Base-by-base conservation (phyloP, 345 rosid species). In the Litchi chinensis region DNA sequence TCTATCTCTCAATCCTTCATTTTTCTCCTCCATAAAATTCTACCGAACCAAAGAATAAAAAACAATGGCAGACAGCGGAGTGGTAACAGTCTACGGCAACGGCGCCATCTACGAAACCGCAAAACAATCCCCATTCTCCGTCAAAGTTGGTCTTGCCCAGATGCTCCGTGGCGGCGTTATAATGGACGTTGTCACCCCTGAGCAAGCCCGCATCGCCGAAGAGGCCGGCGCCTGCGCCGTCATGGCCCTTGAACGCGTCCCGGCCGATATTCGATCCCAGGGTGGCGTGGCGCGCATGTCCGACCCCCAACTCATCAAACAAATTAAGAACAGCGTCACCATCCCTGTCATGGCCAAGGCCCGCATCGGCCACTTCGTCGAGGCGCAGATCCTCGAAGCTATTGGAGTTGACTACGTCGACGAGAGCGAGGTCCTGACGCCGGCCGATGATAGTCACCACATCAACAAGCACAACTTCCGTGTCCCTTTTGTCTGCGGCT, bases 331-430 rank as follows among this genome's bases (percentile, higher is more conserved):
- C 69, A 77, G 83, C 73, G 87, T 85, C 56, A 85, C 87, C 68
- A 85, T 85, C 78, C 87, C 85, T 8, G 85, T 82, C 77, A 85
- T 85, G 85, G 87, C 87, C 54, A 85, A 85, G 77, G 87, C 85
- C 68, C 83, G 87, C 11, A 85, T 85, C 72, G 87, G 85, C n/a
- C 87, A 82, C 70, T 82, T 85, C 70, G 87, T 85, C 43, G 87
- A 85, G 71, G 87, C 87, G 50, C 85, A 85, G 75, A 85, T 85
- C 54, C 83, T 85, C 10, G 85, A 85, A 68, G 87, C 85, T 6
- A 74, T 85, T 32, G 85, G 85, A 21, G 68, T 85, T 70, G 87
- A 85, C 59, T 85, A 85, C 54, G 80, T 85, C 37, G 87, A 85
- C 72, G 87, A 85, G 71, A 82, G 85, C 83, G 87, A 85, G 76